Conservation (phyloP, 176 grass and related monocot genomes). For the Neostapfia colusana region DNA sequence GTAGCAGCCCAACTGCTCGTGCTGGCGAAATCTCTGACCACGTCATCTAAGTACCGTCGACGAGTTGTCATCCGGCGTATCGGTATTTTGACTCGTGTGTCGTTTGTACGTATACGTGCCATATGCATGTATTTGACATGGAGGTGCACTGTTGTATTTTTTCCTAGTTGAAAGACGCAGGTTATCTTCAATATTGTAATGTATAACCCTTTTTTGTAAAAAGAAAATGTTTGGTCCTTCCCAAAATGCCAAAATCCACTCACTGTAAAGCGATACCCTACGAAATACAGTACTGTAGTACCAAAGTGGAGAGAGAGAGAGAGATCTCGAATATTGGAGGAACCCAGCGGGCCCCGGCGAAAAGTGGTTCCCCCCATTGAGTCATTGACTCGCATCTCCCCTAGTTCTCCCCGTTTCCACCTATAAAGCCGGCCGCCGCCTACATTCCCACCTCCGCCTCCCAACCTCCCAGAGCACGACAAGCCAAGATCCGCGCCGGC, state of each 20-base stretch:
- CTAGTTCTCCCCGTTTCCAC: conserved; percentile 40
- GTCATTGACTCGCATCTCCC: conserved; percentile 53
- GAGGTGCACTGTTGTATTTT: not conserved
- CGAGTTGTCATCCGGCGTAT: not conserved
- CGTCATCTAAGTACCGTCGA: not conserved
- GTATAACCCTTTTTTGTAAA: not conserved
- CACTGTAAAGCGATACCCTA: not conserved
- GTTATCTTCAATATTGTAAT: not conserved
- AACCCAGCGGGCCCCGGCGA: not conserved
- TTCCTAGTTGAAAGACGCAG: not conserved
- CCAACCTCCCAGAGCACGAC: not conserved
- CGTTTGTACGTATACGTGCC: not conserved
- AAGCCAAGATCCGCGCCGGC: conserved; percentile 38
- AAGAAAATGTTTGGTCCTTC: not conserved
- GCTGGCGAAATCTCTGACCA: too few species aligned
- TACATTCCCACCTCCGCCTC: not conserved
- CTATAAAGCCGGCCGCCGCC: conserved; percentile 43
- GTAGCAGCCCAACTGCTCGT: too few species aligned
- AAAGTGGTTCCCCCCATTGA: conserved; percentile 23
- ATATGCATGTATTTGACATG: not conserved
- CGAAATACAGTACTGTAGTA: not conserved
- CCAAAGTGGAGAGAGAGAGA: not conserved
- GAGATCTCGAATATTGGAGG: not conserved
- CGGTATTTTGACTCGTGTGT: not conserved
- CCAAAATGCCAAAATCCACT: not conserved